Evolutionary conservation across 2,329 filamentous ascomycete species (phyloP).

Genomic region (Pyrenophora graminea): DNA sequence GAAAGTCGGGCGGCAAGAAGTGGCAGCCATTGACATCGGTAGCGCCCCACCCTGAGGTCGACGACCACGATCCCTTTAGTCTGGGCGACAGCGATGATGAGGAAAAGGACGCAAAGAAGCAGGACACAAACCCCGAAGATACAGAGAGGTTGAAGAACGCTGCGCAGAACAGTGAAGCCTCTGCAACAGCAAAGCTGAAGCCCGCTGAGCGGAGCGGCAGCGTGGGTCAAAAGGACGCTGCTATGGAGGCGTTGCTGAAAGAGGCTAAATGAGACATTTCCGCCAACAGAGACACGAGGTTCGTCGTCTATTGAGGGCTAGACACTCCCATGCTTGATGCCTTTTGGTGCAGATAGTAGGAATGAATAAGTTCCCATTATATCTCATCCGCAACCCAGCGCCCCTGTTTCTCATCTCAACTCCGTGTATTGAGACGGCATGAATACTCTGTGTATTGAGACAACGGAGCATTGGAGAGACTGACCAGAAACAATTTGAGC

Average conservation of each 20-base stretch:
- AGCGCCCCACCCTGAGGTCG: conserved; percentile 79
- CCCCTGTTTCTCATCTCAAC: too few species aligned
- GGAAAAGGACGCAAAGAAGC: conserved; percentile 68
- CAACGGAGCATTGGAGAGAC: too few species aligned
- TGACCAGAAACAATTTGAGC: too few species aligned
- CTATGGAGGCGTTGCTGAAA: conserved; percentile 52
- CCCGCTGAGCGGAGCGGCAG: conserved; percentile 49
- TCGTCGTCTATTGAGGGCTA: too few species aligned
- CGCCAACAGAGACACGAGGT: too few species aligned
- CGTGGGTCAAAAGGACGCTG: conserved; percentile 51
- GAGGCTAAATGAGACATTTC: conserved; percentile 31
- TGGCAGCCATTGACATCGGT: conserved; percentile 93
- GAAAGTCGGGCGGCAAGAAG: conserved; percentile 75
- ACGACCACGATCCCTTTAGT: conserved; percentile 91
- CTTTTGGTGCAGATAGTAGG: too few species aligned
- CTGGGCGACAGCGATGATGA: conserved; percentile 94
- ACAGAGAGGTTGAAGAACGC: conserved; percentile 56
- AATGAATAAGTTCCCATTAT: too few species aligned
- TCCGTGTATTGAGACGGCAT: too few species aligned
- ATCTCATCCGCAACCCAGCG: too few species aligned
- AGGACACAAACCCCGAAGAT: conserved; percentile 61
- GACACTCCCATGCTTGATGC: too few species aligned
- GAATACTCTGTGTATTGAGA: too few species aligned
- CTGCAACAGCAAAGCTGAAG: conserved; percentile 34
- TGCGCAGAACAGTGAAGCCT: conserved; percentile 46